A percentile compares a stretch with the other conserved stretches of the same genome.
phyloP scores from a whole-genome alignment of 352 stramenopile species.

The Pythium phragmiticola region DNA sequence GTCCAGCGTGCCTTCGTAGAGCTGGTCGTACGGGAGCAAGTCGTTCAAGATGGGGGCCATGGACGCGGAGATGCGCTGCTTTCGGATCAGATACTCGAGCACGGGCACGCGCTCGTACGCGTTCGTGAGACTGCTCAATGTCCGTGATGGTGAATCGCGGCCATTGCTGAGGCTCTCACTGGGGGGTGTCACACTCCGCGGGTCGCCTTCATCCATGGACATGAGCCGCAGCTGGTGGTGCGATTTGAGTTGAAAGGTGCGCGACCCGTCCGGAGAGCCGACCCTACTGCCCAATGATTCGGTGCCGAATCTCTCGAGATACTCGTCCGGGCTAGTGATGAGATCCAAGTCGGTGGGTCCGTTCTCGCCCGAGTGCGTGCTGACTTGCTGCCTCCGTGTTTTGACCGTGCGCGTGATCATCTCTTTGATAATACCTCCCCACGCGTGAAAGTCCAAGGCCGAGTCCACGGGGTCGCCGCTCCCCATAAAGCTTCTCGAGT shows the following conservation, averaged over 20 bases:
- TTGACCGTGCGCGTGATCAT: constrained; percentile 38
- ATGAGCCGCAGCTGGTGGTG: constrained; percentile 11
- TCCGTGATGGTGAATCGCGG: neutral
- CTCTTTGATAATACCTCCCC: constrained; percentile 48
- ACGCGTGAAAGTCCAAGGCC: constrained; percentile 56
- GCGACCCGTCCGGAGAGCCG: constrained; percentile 10
- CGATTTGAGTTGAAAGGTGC: constrained; percentile 13
- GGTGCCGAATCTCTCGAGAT: constrained; percentile 3
- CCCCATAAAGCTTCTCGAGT: constrained; percentile 54
- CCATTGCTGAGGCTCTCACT: constrained; percentile 13
- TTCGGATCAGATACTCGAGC: constrained; percentile 56
- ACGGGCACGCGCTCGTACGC: constrained; percentile 44
- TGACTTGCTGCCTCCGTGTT: constrained; percentile 16
- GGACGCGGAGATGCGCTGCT: constrained; percentile 38
- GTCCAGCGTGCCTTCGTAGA: constrained; percentile 27
- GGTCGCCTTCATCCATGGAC: constrained; percentile 5
- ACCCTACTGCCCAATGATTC: neutral
- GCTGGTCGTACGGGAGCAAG: constrained; percentile 47
- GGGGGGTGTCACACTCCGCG: neutral
- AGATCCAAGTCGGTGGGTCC: constrained; percentile 6
- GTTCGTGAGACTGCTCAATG: constrained; percentile 14
- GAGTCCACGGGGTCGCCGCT: constrained; percentile 56
- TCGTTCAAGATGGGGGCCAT: constrained; percentile 50
- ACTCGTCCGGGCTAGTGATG: neutral
- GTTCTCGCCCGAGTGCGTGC: constrained; percentile 1